Conservation (phyloP, 2,329 filamentous ascomycete genomes). For the Lasiodiplodia theobromae region DNA sequence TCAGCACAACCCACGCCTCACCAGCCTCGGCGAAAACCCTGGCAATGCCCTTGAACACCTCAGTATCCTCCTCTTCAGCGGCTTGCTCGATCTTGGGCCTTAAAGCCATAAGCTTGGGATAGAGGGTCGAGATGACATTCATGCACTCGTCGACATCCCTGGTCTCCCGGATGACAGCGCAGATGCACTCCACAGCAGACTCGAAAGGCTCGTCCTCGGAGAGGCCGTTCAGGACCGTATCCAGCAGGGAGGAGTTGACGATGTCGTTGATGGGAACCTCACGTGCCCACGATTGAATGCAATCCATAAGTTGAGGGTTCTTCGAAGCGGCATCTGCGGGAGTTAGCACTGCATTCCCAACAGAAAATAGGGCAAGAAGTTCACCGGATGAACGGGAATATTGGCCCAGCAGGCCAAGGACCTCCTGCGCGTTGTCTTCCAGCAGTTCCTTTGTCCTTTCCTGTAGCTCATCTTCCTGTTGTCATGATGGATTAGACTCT, state of each 20-base stretch:
- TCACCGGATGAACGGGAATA: conserved; percentile 92
- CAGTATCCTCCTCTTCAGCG: conserved; percentile 81
- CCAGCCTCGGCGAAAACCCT: conserved; percentile 92
- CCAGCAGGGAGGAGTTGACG: conserved; percentile 83
- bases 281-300: conserved; percentile 94
- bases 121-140: conserved; percentile 79
- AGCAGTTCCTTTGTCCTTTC: conserved; percentile 87
- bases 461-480: conserved; percentile 92
- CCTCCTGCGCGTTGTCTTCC: conserved; percentile 87
- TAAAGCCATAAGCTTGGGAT: conserved; percentile 80
- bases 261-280: conserved; percentile 87
- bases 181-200: conserved; percentile 89
- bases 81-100: conserved; percentile 77
- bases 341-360: background rate
- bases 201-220: conserved; percentile 80
- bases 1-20: conserved; percentile 91
- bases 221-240: conserved; percentile 79
- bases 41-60: conserved; percentile 86
- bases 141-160: conserved; percentile 91
- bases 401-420: conserved; percentile 84
- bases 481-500: conserved; percentile 50
- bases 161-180: conserved; percentile 89
- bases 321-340: conserved; percentile 75
- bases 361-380: conserved; percentile 40
- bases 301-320: conserved; percentile 91